Conservation (phyloP, 2,329 filamentous ascomycete genomes). For the Sclerotinia nivalis region DNA sequence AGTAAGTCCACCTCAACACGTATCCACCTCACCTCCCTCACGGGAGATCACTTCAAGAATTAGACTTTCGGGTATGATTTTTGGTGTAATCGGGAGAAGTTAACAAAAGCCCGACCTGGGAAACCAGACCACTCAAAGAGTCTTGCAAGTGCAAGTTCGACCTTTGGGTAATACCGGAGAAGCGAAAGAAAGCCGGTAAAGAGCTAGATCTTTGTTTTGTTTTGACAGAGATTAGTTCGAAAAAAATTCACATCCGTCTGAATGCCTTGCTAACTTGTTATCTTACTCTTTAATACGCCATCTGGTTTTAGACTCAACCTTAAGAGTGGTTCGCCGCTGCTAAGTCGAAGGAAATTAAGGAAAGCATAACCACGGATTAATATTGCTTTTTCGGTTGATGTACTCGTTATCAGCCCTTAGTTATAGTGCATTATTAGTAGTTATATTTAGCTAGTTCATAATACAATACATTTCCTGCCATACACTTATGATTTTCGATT, state of each 20-base stretch:
- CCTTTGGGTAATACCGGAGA: not conserved
- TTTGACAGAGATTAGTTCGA: not conserved
- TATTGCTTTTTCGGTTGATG: too few species aligned
- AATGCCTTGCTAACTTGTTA: not conserved
- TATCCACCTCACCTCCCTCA: too few species aligned
- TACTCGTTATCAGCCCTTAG: too few species aligned
- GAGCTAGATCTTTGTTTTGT: not conserved
- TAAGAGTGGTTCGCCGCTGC: too few species aligned
- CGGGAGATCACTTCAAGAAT: too few species aligned
- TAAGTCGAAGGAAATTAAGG: not conserved
- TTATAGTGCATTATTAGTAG: not conserved
- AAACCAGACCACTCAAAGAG: not conserved
- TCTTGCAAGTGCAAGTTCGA: not conserved
- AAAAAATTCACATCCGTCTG: not conserved
- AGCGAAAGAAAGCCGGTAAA: conserved; percentile 1
- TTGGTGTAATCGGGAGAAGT: not conserved
- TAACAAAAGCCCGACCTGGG: conserved; percentile 1
- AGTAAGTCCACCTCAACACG: too few species aligned
- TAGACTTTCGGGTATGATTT: not conserved
- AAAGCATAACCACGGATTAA: not conserved
- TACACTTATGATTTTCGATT: not conserved
- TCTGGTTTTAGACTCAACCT: too few species aligned
- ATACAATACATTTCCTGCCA: not conserved
- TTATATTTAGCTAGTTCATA: not conserved
- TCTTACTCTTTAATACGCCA: not conserved